These are phyloP conservation scores for Nicotiana benthamiana DNA, from an alignment of 257 asterid species.

Conservation along the genomic window DNA sequence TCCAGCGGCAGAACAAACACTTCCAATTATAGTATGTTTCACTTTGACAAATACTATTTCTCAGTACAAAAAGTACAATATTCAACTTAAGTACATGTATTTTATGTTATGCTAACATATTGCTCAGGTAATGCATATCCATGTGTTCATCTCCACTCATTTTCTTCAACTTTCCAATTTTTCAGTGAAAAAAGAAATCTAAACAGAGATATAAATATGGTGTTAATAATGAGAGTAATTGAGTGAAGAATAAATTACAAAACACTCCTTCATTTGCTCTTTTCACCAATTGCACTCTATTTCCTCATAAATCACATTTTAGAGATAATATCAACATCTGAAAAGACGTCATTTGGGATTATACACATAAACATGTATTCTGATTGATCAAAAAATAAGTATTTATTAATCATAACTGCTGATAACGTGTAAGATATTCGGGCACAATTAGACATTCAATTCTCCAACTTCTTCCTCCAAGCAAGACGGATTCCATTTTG, in stretches of 20 bases:
- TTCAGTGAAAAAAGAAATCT: not conserved
- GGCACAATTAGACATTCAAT: slow-evolving; percentile 41
- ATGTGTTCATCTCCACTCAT: slow-evolving; percentile 50
- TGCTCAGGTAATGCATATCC: slow-evolving; percentile 46
- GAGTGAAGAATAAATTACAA: not conserved
- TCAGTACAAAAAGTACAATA: too few relatives aligned
- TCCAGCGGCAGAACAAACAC: too few relatives aligned
- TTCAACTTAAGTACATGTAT: too few relatives aligned
- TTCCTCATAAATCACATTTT: not conserved
- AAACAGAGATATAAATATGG: not conserved
- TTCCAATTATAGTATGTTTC: too few relatives aligned
- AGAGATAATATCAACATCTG: not conserved
- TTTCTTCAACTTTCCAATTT: not conserved
- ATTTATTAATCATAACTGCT: not conserved
- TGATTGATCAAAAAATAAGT: not conserved
- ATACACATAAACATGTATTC: not conserved
- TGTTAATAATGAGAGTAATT: not conserved
- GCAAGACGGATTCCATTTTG: slow-evolving; percentile 80
- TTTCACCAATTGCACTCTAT: not conserved
- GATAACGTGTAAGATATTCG: not conserved
- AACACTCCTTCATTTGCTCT: not conserved
- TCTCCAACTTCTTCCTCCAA: slow-evolving; percentile 49
- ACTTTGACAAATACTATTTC: too few relatives aligned
- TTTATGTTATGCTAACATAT: not conserved
- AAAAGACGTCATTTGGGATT: not conserved